Percentiles rank a stretch among this genome's conserved stretches.
Conservation (phyloP, 73 alveolate genomes). For the Paramecium sonneborni region DNA sequence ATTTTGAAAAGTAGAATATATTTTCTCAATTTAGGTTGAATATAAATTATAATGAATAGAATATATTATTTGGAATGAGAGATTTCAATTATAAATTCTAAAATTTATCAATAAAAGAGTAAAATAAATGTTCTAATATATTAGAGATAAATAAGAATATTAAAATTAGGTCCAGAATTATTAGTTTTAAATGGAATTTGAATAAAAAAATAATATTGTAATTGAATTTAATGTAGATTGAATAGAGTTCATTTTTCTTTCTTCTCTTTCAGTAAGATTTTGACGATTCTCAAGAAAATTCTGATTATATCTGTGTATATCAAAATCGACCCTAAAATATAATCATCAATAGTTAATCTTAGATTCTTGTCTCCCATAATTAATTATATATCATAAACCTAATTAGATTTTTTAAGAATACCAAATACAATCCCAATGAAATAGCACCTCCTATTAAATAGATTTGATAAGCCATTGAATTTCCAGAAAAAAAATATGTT, state of each 20-base stretch:
- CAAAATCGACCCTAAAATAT: conserved; percentile 65
- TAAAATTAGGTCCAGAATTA: too few species aligned
- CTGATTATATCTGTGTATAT: conserved; percentile 68
- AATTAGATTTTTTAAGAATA: not conserved
- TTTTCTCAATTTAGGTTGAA: too few species aligned
- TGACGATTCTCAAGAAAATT: conserved; percentile 28
- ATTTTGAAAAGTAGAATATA: too few species aligned
- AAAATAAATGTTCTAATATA: too few species aligned
- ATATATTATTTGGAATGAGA: too few species aligned
- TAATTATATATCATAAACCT: not conserved
- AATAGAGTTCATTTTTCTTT: not conserved
- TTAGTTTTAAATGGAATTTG: not conserved
- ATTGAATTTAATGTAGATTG: not conserved
- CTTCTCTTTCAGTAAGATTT: not conserved
- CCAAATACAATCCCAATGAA: not conserved
- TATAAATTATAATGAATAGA: too few species aligned
- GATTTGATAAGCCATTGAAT: not conserved
- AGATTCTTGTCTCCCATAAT: conserved; percentile 56
- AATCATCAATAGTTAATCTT: conserved; percentile 62
- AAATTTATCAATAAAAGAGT: too few species aligned
- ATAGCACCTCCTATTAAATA: not conserved
- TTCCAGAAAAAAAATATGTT: conserved; percentile 74
- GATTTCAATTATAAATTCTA: too few species aligned
- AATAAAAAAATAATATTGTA: not conserved
- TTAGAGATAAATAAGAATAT: not conserved